Evolutionary conservation across 148 eudicot genomes (phyloP), one percentile per base, ranked within the genome.

Genomic region (Amaranthus hypochondriacus): DNA sequence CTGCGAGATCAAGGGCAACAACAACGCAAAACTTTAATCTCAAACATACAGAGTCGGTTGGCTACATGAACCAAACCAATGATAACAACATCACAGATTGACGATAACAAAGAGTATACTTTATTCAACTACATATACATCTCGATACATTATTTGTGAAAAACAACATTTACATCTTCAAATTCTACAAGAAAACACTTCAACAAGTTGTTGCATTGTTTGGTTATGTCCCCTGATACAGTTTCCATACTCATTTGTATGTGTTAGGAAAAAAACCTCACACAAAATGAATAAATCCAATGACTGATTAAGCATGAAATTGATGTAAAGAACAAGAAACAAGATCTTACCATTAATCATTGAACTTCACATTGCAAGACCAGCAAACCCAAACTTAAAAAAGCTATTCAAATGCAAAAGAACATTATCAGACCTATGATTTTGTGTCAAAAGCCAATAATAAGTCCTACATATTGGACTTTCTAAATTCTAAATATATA

Each of bases 311-410:
- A 53, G 65, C 28, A 59, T 73, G 56, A 58, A 51, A 58, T 66
- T 15, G 50, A 39, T 50, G n/a, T 64, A 56, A 65, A 12, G 54
- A 66, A 48, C 71, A 13, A 52, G 2, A 57, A 66, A 49, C 57
- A 64, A 11, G 68, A 73, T 78, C 80, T 77, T 84, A 81, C 80
- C 80, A 61, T 68, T 56, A 71, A 70, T 68, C 69, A 75, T 71
- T 28, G 75, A 78, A 75, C 83, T 84, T 65, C 77, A 78, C 67
- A 75, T 74, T 66, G 80, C 69, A 75, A 71, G 77, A 72, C 56
- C 58, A 66, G 77, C 83, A 84, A 72, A 73, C 73, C 84, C 82
- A 71, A 59, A 76, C 75, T 75, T 69, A 80, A 28, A 28, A 28
- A 75, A 64, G 75, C 82, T 78, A 81, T 70, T 51, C 76, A 73